A percentile compares a stretch with the other conserved stretches of the same genome.
Evolutionary conservation across 2,329 filamentous ascomycete species (phyloP).

Genomic region (Xylaria sp.): DNA sequence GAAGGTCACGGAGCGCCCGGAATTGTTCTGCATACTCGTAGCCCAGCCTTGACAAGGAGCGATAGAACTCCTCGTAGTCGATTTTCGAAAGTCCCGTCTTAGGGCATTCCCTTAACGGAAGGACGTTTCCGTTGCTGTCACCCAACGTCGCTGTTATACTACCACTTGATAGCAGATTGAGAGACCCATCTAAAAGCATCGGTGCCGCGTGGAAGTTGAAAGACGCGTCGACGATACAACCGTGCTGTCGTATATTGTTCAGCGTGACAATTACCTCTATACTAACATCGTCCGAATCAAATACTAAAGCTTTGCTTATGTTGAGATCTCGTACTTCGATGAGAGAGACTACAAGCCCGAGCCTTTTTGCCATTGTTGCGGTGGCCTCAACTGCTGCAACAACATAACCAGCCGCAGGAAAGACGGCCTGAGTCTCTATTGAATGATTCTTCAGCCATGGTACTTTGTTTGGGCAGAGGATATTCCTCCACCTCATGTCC

Average conservation of each 20-base stretch:
- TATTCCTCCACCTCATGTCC: constrained; percentile 33
- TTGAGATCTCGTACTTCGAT: constrained; percentile 28
- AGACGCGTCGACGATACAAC: constrained; percentile 10
- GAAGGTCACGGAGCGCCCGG: constrained; percentile 26
- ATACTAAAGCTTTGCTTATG: constrained; percentile 23
- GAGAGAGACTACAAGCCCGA: neutral
- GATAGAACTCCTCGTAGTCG: constrained; percentile 31
- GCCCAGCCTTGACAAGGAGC: constrained; percentile 26
- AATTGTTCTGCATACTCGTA: constrained; percentile 37
- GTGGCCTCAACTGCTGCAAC: neutral
- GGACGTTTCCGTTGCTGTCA: neutral
- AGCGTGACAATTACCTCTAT: constrained; percentile 27
- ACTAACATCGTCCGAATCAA: constrained; percentile 18
- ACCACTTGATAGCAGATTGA: constrained; percentile 12
- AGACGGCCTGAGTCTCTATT: constrained; percentile 30
- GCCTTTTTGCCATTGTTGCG: neutral
- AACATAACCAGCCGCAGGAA: constrained; percentile 35
- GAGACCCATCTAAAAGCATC: neutral
- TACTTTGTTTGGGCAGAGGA: constrained; percentile 27
- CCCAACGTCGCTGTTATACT: constrained; percentile 19
- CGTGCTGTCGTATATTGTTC: neutral
- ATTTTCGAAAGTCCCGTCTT: constrained; percentile 21
- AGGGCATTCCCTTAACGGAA: constrained; percentile 17
- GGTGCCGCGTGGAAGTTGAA: constrained; percentile 22
- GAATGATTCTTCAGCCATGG: constrained; percentile 32